phyloP scores from a whole-genome alignment of 2,329 filamentous ascomycete genomes.

The Fusarium globosum region DNA sequence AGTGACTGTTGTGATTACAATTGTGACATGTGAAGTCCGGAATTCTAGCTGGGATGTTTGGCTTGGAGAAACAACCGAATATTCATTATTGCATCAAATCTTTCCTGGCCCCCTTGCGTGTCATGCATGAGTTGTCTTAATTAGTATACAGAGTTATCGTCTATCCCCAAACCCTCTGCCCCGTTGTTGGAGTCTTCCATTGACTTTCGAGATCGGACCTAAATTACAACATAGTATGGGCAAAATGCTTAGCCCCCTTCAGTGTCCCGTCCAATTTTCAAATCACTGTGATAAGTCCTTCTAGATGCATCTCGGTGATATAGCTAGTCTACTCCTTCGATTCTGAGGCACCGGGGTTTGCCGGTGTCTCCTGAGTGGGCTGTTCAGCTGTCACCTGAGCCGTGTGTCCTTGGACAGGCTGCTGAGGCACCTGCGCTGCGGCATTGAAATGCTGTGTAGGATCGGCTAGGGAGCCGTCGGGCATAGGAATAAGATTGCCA shows the following conservation, averaged over 20 bases:
- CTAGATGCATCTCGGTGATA: not conserved
- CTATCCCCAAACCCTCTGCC: conserved; percentile 25
- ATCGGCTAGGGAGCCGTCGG: conserved; percentile 23
- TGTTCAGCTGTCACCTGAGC: conserved; percentile 19
- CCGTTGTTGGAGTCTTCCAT: conserved; percentile 5
- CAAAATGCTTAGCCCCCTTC: not conserved
- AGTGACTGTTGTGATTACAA: not conserved
- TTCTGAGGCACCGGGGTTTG: conserved; percentile 10
- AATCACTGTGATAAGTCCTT: not conserved
- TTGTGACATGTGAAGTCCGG: not conserved
- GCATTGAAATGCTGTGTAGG: conserved; percentile 27
- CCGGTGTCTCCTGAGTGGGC: conserved; percentile 14
- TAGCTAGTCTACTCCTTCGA: conserved; percentile 5
- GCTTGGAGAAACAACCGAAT: not conserved
- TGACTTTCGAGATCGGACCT: conserved; percentile 5
- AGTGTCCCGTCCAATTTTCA: conserved; percentile 4
- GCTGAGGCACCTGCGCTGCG: conserved; percentile 8
- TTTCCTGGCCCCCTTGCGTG: not conserved
- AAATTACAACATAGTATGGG: conserved; percentile 2
- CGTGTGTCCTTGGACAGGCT: conserved; percentile 10
- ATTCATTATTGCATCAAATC: not conserved
- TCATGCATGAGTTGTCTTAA: conserved; percentile 16
- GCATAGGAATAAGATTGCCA: conserved; percentile 29
- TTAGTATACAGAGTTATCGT: conserved; percentile 45
- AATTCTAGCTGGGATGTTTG: not conserved